These are phyloP conservation scores for Podospora didyma DNA, from an alignment of 495 filamentous ascomycete species.

Conservation along the genomic window DNA sequence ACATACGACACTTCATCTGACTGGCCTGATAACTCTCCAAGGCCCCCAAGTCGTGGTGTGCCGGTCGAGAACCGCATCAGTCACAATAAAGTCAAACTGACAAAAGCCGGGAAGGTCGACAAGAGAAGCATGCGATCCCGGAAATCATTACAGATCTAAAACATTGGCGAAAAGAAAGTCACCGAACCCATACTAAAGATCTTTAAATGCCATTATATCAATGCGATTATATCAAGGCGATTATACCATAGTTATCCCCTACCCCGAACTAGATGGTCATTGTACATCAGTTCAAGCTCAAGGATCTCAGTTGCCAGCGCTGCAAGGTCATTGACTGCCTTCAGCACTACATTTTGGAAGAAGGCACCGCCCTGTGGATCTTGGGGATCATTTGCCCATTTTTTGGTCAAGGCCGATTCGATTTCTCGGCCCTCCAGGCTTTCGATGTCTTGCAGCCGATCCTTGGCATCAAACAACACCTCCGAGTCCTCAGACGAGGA, in stretches of 20 bases:
- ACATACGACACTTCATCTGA: constrained; percentile 2
- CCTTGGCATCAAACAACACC: constrained; percentile 28
- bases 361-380: constrained; percentile 28
- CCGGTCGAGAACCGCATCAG: background rate
- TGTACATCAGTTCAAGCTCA: no score
- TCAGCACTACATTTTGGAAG: constrained; percentile 33
- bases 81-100: background rate
- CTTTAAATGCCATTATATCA: no score
- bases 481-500: constrained; percentile 34
- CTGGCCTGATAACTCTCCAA: background rate
- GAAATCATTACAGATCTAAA: background rate
- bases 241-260: no score
- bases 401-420: constrained; percentile 30
- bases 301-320: constrained; percentile 33
- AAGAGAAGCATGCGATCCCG: background rate
- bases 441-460: constrained; percentile 35
- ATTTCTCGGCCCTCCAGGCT: constrained; percentile 30
- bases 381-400: constrained; percentile 32
- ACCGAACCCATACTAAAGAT: no score
- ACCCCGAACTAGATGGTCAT: no score
- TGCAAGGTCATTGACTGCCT: constrained; percentile 31
- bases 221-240: no score
- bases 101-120: constrained; percentile 9
- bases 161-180: background rate
- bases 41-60: background rate